Evolutionary conservation across 164 flowering plant genomes (phyloP), one percentile per base, ranked within the genome.

Genomic region (Vitis rotundifolia): DNA sequence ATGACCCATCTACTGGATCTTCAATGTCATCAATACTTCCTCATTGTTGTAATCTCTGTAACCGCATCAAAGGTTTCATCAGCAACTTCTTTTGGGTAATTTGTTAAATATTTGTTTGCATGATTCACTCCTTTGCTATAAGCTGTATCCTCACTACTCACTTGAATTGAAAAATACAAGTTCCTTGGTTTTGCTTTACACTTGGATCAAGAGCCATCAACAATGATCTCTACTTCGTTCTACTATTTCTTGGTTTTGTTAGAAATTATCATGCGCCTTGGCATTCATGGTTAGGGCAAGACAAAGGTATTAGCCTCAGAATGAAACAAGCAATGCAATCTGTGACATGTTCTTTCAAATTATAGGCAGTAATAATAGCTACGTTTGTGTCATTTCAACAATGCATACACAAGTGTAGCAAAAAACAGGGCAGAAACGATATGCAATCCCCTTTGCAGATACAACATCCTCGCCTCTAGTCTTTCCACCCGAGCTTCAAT

Each of bases 1-100:
- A 63, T 94, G 83, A 90, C 67, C 61, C 65, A 54, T 71, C 59
- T 65, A 26, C 52, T 66, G 71, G 54, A 50, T 60, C 47, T 15
- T 66, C 61, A 49, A 63, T 14, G 9, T 66, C 62, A 10, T 62
- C 59, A 9, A 55, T 48, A 49, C 70, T n/a, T 61, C 72, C 28
- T 37, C 9, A 10, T 68, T 54, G 63, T 59, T 76, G 73, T 71
- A 75, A 66, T 69, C 74, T 49, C 59, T 79, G 70, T 77, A 68
- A 13, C 52, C 61, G 69, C 66, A 68, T 75, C 61, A 57, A 61
- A 19, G 44, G 59, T 60, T 62, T 54, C 65, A 29, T 70, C 68
- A 55, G 53, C 71, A 65, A 64, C 54, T 66, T 71, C 44, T 50
- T 69, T 65, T 52, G 61, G 53, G 68, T 49, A 60, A 76, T 10